Evolutionary conservation across 192 early-diverging fungal species (phyloP).

Genomic region (Coemansia aciculifera): DNA sequence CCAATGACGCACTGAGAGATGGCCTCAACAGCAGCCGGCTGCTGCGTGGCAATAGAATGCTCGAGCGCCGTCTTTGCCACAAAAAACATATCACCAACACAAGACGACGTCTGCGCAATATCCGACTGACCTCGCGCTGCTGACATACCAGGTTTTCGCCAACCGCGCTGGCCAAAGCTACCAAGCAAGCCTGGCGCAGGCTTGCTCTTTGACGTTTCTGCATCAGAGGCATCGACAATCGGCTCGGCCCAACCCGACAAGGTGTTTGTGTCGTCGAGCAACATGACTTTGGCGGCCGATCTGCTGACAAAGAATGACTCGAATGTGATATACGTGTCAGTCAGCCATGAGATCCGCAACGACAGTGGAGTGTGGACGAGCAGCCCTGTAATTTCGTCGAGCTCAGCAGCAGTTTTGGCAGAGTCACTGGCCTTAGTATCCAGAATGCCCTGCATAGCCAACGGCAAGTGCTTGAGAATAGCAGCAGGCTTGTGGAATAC

Average conservation of each 20-base stretch:
- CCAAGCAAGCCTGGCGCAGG: background rate
- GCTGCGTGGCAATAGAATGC: constrained; percentile 72
- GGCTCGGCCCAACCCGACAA: constrained; percentile 36
- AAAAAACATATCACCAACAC: constrained; percentile 95
- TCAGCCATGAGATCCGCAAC: constrained; percentile 36
- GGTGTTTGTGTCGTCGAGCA: constrained; percentile 37
- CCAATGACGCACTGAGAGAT: constrained; percentile 68
- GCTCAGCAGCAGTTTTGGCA: background rate
- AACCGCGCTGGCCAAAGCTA: background rate
- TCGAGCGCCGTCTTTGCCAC: constrained; percentile 75
- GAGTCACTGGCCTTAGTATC: background rate
- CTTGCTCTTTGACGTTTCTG: background rate
- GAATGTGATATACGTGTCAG: constrained; percentile 34
- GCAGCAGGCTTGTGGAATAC: constrained; percentile 41
- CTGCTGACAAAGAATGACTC: constrained; percentile 41
- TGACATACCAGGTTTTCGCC: background rate
- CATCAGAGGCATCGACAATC: constrained; percentile 5
- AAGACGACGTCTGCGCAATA: constrained; percentile 43
- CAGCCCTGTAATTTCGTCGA: constrained; percentile 37
- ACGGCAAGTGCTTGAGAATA: constrained; percentile 18
- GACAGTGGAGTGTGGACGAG: constrained; percentile 31
- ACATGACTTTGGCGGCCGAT: constrained; percentile 46
- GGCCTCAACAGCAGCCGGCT: constrained; percentile 67
- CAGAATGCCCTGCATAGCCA: constrained; percentile 10
- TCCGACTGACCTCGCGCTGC: background rate